Base-by-base conservation (phyloP, 345 rosid genomes). In the Noccaea bulbosa region DNA sequence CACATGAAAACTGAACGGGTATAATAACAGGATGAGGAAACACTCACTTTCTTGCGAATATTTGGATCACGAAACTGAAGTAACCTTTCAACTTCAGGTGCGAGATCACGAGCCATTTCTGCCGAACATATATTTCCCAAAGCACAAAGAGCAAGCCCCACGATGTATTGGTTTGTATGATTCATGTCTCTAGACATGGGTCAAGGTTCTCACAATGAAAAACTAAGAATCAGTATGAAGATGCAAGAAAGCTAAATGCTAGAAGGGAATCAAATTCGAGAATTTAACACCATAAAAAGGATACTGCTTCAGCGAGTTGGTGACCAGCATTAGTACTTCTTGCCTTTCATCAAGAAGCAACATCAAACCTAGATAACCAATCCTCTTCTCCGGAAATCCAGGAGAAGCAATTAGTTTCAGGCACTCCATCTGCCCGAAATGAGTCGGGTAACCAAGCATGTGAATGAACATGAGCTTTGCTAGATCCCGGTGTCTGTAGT, bases 371-470 rank as follows among this genome's bases (percentile, higher is more conserved):
- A 93, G 93, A 76, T 93, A 93, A 39, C 98, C 98, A 56, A 93
- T 93, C 71, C 98, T 86, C 87, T 93, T 93, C 85, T 93, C 98
- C 3, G 98, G 97, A 82, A 93, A 93, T 51, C 96, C 97, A 45
- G 96, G 60, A 49, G 98, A 86, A 4, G 97, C 98, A 81, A 93
- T 91, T 64, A 90, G 81, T 76, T 93, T 91, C 44, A 91, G 82
- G 82, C 96, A 89, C 75, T 93, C 98, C 98, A 93, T 91, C 76
- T 93, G 97, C 66, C 97, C 97, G 77, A 93, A 93, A 86, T 93
- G 98, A 34, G 98, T 93, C 7, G 97, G 98, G 70, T 93, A 93
- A 62, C 98, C 98, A 85, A 93, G 98, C 98, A 93, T 93, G 77
- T 93, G 98, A 75, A 93, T 93, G 70, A 93, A 93, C 98, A 93